phyloP scores from a whole-genome alignment of 2,329 filamentous ascomycete genomes.

The Stachybotrys chartarum region DNA sequence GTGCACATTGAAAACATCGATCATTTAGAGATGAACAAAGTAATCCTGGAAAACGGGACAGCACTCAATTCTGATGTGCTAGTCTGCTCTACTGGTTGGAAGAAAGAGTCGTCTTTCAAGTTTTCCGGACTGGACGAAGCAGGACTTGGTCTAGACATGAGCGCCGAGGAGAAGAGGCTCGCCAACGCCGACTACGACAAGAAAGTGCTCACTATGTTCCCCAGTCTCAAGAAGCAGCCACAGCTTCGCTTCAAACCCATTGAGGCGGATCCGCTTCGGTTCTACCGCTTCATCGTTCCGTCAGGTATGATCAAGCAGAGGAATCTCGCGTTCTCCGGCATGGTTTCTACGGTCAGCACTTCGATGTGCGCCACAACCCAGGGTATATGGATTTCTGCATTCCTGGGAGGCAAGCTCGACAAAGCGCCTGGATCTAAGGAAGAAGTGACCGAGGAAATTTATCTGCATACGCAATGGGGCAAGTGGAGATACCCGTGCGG shows the following conservation, averaged over 20 bases:
- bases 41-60: slow-evolving; percentile 44
- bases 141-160: background rate
- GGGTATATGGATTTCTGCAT: slow-evolving; percentile 57
- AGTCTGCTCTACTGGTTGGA: slow-evolving; percentile 52
- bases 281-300: slow-evolving; percentile 35
- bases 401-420: slow-evolving; percentile 30
- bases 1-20: slow-evolving; percentile 41
- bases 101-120: background rate
- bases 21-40: slow-evolving; percentile 28
- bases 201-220: background rate
- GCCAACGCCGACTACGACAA: background rate
- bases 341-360: slow-evolving; percentile 30
- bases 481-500: slow-evolving; percentile 59
- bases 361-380: slow-evolving; percentile 31
- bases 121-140: background rate
- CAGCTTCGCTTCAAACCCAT: background rate
- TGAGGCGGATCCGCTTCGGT: background rate
- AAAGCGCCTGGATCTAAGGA: slow-evolving; percentile 22
- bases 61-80: slow-evolving; percentile 41
- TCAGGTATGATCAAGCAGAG: slow-evolving; percentile 23
- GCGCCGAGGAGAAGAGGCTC: background rate
- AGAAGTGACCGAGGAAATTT: slow-evolving; percentile 39
- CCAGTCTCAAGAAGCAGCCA: background rate
- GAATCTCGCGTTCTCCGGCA: slow-evolving; percentile 35
- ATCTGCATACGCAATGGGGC: slow-evolving; percentile 59